Conservation (phyloP, 1,284 basidiomycete genomes). For the Puccinia sorghi region DNA sequence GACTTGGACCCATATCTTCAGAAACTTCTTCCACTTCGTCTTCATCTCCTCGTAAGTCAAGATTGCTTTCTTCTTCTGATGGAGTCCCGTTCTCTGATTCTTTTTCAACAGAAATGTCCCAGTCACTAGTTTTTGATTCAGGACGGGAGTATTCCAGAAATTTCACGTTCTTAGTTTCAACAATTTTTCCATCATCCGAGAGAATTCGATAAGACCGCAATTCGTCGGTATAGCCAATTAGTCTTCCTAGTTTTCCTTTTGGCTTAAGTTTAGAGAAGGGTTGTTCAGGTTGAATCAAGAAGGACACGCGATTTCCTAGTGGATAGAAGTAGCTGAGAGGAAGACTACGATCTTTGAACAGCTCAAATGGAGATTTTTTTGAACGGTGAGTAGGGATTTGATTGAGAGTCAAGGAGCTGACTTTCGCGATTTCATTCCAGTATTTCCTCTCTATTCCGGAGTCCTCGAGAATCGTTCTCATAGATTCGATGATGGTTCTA, state of each 20-base stretch:
- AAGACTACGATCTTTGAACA: neutral
- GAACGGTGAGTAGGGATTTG: neutral
- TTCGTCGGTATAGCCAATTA: constrained; percentile 2
- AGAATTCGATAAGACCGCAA: constrained; percentile 8
- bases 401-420: neutral
- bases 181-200: neutral
- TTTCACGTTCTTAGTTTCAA: neutral
- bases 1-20: neutral
- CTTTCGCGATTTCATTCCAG: neutral
- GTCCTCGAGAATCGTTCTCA: neutral
- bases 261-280: neutral
- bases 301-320: neutral
- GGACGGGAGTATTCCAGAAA: neutral
- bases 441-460: neutral
- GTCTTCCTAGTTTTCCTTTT: neutral
- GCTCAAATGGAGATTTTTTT: constrained; percentile 4
- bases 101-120: neutral
- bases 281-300: neutral
- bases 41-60: too few relatives aligned
- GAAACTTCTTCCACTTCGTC: neutral
- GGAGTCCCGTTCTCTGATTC: neutral
- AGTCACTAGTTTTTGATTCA: neutral
- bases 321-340: neutral
- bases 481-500: constrained; percentile 2
- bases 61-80: neutral